Evolutionary conservation across 108 stramenopile genomes (phyloP), one percentile per base, ranked within the genome.

Genomic region (Parietichytrium sp.): DNA sequence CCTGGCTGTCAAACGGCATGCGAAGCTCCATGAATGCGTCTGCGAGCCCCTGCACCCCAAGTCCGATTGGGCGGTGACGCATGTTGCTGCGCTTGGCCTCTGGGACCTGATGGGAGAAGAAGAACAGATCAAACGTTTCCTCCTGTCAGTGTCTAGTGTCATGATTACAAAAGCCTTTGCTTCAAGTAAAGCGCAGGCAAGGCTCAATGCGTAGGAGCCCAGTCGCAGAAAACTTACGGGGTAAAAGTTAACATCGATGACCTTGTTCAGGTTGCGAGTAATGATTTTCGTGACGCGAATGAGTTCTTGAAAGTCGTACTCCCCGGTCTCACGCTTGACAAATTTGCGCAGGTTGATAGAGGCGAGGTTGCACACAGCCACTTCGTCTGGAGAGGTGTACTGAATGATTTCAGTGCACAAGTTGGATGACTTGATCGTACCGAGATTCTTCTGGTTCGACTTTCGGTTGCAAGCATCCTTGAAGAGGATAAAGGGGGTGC

Each of bases 401-500:
- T 99, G 94, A 79, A 99, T 91, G 87, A 99, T 98, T 84, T 96
- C 96, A 12, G 94, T 94, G 83, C 96, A 97, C 31, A 99, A 84
- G 92, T 99, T 99, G 54, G 94, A 95, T 86, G 92, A 95, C 78
- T 93, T 93, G 86, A 99, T 99, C 47, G 95, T 97, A 30, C 99
- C 99, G 80, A 98, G 86, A 83, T 99, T 96, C 83, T 98, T 84
- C 89, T 99, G 99, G 88, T 99, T 99, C 61, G 93, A 94, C 89
- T 99, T 99, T 48, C 48, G 61, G 87, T 98, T 98, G 91, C 96
- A 97, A 50, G 93, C 91, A 85, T 98, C 99, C 93, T 99, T 99
- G 94, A 91, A 99, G 80, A 98, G 89, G 95, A 99, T 98, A 93
- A 98, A 99, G 47, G 99, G 99, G 49, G 97, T 98, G 79, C 99